Base-by-base conservation (phyloP, 2,329 filamentous ascomycete species). In the Pseudogymnoascus sp. region DNA sequence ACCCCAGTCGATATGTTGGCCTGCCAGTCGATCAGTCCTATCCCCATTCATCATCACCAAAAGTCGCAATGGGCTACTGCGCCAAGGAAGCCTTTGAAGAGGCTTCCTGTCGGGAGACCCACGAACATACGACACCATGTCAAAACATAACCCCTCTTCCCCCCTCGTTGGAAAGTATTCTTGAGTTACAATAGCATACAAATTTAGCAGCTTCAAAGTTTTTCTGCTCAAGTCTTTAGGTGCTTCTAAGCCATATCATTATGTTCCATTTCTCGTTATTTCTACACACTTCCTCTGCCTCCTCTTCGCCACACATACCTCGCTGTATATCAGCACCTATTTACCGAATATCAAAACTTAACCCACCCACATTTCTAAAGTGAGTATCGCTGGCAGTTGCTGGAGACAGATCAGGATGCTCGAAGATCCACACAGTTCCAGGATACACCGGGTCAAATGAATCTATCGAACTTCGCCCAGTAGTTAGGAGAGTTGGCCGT, bases 21-120 rank as follows among this genome's bases (percentile, higher is more conserved):
- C 28, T 31, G 28, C 28, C 28, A 31, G 28, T 31, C 28, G 7
- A 11, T 31, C 28, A 8, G 9, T 31, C 7, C 28, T 11, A 31
- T 31, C 8, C 28, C 8, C 8, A 31, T 31, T 31, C 28, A 31
- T 31, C 28, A 31, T 31, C 28, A 31, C 8, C 7, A 14, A 5
- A 35, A 35, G 14, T 38, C 4, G 12, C 4, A n/a, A 38, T 16
- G 12, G 16, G 37, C 37, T 5, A 38, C 37, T 16, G 37, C 11
- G 12, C 33, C 12, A 14, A 14, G 3, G 33, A 35, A 8, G 33
- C 33, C 28, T 9, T 31, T 31, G 28, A 8, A 14, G 12, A 14
- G 35, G 58, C 59, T 60, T 21, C n/a, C 33, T 60, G 59, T 35
- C 59, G 8, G 35, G 35, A 40, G 59, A 60, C 4, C 35, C 59